Evolutionary conservation across 106 monocot genomes (phyloP).

Genomic region (Triglochin maritima): DNA sequence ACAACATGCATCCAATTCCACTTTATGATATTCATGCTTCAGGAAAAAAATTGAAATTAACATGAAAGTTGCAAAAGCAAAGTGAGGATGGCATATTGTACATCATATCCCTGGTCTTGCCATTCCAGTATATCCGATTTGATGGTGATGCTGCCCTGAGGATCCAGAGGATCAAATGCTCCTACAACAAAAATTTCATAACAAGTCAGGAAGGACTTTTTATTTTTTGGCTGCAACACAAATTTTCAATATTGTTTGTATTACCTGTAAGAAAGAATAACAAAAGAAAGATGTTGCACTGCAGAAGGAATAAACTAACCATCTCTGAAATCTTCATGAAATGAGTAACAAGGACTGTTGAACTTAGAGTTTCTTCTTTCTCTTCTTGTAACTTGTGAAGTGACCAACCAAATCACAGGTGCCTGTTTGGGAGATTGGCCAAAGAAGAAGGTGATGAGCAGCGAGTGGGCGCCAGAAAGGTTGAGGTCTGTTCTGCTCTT

Average conservation of each 20-base stretch:
- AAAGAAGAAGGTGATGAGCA: neutral
- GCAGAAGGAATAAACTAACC: neutral
- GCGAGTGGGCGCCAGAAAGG: constrained; percentile 2
- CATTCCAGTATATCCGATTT: constrained; percentile 11
- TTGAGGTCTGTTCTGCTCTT: neutral
- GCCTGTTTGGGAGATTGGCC: neutral
- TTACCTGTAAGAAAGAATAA: neutral
- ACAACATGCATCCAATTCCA: too few relatives aligned
- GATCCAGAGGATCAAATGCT: constrained; percentile 15
- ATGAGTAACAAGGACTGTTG: neutral
- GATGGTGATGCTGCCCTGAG: constrained; percentile 7
- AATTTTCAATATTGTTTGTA: neutral
- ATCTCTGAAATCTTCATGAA: neutral
- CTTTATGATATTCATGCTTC: too few relatives aligned
- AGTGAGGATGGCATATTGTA: neutral
- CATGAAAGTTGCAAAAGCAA: neutral
- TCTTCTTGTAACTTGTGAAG: neutral
- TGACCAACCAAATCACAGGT: neutral
- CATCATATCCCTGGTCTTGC: constrained; percentile 4
- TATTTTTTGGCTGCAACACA: neutral
- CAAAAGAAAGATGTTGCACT: neutral
- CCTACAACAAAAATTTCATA: neutral
- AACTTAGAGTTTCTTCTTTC: neutral
- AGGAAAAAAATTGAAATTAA: neutral
- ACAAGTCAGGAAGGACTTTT: neutral